Conservation (phyloP, 1,139 yeast species). For the Lodderomyces margitis region DNA sequence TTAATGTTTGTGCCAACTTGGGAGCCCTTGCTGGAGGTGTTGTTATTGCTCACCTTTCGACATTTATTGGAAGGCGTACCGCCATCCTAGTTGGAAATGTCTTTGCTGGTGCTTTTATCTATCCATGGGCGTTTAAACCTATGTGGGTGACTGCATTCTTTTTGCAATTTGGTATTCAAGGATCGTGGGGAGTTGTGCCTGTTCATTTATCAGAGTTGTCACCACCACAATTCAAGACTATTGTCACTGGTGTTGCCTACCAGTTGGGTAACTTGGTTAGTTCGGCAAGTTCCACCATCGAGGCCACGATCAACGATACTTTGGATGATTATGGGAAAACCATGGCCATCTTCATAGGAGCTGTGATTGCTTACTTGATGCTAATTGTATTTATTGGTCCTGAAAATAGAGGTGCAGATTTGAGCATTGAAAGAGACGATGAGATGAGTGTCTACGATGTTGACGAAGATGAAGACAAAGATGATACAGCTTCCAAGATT, state of each 20-base stretch:
- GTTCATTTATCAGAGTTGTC: constrained; percentile 74
- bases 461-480: constrained; percentile 9
- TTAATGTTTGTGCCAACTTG: constrained; percentile 36
- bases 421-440: constrained; percentile 25
- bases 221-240: constrained; percentile 71
- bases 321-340: constrained; percentile 43
- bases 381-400: constrained; percentile 68
- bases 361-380: constrained; percentile 64
- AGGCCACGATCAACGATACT: constrained; percentile 50
- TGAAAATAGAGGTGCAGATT: constrained; percentile 52
- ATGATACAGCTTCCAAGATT: constrained; percentile 5
- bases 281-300: constrained; percentile 81
- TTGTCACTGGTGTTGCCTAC: constrained; percentile 72
- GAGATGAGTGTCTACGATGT: constrained; percentile 11
- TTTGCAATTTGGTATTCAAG: constrained; percentile 79
- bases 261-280: constrained; percentile 85
- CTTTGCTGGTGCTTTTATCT: constrained; percentile 62
- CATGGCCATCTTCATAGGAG: constrained; percentile 81
- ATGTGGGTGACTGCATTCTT: constrained; percentile 72
- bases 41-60: constrained; percentile 34
- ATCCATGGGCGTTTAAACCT: constrained; percentile 69
- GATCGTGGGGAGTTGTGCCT: constrained; percentile 87
- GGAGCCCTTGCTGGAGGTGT: constrained; percentile 42
- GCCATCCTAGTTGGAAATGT: constrained; percentile 54
- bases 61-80: constrained; percentile 36